Evolutionary conservation across 495 filamentous ascomycete genomes (phyloP), one percentile per base, ranked within the genome.

Genomic region (Xylaria venustula): DNA sequence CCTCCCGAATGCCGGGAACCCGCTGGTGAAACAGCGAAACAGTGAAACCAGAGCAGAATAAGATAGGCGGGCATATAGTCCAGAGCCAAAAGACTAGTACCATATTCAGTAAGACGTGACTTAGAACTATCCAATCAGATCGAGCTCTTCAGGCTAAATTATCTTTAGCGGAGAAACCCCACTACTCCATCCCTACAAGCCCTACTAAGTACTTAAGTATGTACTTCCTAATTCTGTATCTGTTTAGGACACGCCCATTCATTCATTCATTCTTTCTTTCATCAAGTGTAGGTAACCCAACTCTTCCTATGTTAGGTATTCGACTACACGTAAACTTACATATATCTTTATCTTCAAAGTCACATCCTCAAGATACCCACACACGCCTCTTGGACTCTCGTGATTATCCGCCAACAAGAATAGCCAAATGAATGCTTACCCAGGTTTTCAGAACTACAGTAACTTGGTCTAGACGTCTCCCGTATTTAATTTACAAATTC

Each of bases 1-100:
- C 26, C 46, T 59, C 56, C 46, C 47, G 25, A 59, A 34, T 50
- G 32, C 57, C 57, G 45, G 36, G 47, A 52, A 52, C 28, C 57
- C 19, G 9, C 19, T 44, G 41, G 19, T 34, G 40, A 40, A 40
- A 40, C 37, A 40, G 9, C 45, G 57, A 60, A 44, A 50, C 37
- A 40, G 9, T 52, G 57, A 60, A 44, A 50, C 56, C 25, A 28
- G 42, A 37, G 15, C 53, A 55, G 53, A 14, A 30, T 40, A 23
- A 45, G 37, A 55, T 14, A 41, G 36, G 34, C 34, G n/a, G 25
- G 44, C 52, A 15, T 22, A 19, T n/a, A 36, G 44, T 28, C 20
- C 26, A 17, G 51, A 20, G 34, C 11, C 26, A 7, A 7, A 28
- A 19, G 51, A 20, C 7, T 54, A 30, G 17, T 54, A 54, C 51